Percentiles rank a stretch among this genome's conserved stretches.
Conservation (phyloP, 768 basidiomycete genomes). For the Cystobasidiopsis lactophilus region DNA sequence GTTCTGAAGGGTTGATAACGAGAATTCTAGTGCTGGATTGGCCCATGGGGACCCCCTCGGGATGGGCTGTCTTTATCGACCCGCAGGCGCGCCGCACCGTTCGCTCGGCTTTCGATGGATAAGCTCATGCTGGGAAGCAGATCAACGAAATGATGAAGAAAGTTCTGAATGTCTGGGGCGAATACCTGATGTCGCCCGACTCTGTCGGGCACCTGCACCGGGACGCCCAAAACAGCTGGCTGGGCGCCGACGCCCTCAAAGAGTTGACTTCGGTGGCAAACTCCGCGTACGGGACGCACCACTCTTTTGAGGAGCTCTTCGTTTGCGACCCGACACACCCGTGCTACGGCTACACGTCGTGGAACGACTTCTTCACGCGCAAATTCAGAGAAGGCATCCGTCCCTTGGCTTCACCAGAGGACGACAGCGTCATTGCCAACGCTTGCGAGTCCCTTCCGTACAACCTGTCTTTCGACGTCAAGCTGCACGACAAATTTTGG, state of each 20-base stretch:
- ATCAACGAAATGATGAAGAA: slow-evolving; percentile 33
- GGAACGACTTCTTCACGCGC: slow-evolving; percentile 36
- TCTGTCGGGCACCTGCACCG: slow-evolving; percentile 30
- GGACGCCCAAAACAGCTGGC: slow-evolving; percentile 33
- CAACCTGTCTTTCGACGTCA: slow-evolving; percentile 27
- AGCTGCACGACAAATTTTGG: slow-evolving; percentile 35
- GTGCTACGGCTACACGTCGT: slow-evolving; percentile 30
- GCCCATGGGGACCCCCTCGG: slow-evolving; percentile 29
- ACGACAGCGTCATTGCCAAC: slow-evolving; percentile 29
- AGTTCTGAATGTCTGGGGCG: slow-evolving; percentile 34
- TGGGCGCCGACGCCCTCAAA: slow-evolving; percentile 26
- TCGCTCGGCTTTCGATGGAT: too few species aligned
- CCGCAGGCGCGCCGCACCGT: too few species aligned
- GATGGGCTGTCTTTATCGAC: slow-evolving; percentile 27
- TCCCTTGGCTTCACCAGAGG: slow-evolving; percentile 25
- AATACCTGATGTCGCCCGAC: slow-evolving; percentile 29
- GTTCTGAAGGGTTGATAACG: neutral
- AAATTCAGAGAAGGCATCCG: slow-evolving; percentile 28
- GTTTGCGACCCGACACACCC: slow-evolving; percentile 27
- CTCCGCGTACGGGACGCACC: slow-evolving; percentile 15
- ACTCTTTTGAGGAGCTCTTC: slow-evolving; percentile 28
- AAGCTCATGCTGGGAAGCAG: too few species aligned
- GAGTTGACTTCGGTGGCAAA: slow-evolving; percentile 22
- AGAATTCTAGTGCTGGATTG: slow-evolving; percentile 26
- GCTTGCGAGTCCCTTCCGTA: slow-evolving; percentile 37